These are phyloP conservation scores for Fusarium sp. DNA, from an alignment of 2,329 filamentous ascomycete genomes.

Conservation along the genomic window DNA sequence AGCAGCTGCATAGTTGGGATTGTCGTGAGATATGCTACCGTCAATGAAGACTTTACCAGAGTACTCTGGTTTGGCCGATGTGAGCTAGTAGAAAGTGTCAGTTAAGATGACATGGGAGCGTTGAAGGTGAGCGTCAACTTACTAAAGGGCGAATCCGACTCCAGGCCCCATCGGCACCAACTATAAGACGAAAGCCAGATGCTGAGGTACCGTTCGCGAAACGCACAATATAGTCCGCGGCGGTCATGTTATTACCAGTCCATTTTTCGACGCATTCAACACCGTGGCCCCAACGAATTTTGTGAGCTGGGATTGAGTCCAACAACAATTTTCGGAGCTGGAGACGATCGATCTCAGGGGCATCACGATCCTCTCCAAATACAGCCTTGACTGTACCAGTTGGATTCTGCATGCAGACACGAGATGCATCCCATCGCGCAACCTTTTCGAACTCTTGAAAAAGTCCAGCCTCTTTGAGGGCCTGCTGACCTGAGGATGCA, in stretches of 20 bases:
- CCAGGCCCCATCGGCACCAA: slow-evolving; percentile 41
- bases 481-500: slow-evolving; percentile 62
- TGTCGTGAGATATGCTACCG: slow-evolving; percentile 4
- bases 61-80: not conserved
- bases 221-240: not conserved
- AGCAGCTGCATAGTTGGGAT: not conserved
- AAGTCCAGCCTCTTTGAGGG: slow-evolving; percentile 63
- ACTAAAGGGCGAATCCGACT: slow-evolving; percentile 55
- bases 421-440: slow-evolving; percentile 46
- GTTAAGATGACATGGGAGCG: slow-evolving; percentile 47
- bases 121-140: slow-evolving; percentile 54
- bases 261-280: not conserved
- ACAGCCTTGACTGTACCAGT: slow-evolving; percentile 50
- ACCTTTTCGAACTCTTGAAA: slow-evolving; percentile 62
- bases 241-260: rapidly evolving
- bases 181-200: slow-evolving; percentile 16
- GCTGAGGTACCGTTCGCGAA: slow-evolving; percentile 7
- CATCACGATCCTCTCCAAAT: slow-evolving; percentile 36
- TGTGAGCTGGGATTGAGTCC: slow-evolving; percentile 48
- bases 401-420: slow-evolving; percentile 35
- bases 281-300: slow-evolving; percentile 56
- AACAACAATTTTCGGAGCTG: slow-evolving; percentile 55
- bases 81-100: slow-evolving; percentile 47
- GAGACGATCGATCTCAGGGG: slow-evolving; percentile 59
- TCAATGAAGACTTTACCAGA: slow-evolving; percentile 25